Percentiles rank a stretch among this genome's conserved stretches.
These are phyloP conservation scores for Lodderomyces theae DNA, from an alignment of 1,139 yeast species.

Conservation along the genomic window DNA sequence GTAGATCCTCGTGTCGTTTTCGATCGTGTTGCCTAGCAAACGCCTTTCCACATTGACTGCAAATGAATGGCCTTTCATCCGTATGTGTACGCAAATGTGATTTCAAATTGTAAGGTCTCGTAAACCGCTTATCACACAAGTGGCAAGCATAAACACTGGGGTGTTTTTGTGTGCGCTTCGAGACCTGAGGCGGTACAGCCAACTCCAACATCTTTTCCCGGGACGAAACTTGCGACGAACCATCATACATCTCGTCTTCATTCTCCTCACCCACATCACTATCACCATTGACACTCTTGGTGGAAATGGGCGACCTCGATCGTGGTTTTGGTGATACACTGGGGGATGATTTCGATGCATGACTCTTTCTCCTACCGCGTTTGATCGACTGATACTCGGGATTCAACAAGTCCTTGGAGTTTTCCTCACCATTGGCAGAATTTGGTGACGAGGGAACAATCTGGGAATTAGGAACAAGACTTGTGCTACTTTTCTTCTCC, in stretches of 20 bases:
- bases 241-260: slow-evolving; percentile 14
- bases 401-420: slow-evolving; percentile 21
- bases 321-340: slow-evolving; percentile 18
- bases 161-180: slow-evolving; percentile 65
- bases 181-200: slow-evolving; percentile 50
- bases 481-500: slow-evolving; percentile 1
- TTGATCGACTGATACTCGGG: slow-evolving; percentile 34
- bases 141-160: slow-evolving; percentile 82
- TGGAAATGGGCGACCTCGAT: slow-evolving; percentile 14
- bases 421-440: slow-evolving; percentile 4
- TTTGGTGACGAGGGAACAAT: slow-evolving; percentile 15
- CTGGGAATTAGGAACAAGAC: slow-evolving; percentile 21
- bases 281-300: slow-evolving; percentile 7
- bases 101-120: slow-evolving; percentile 88
- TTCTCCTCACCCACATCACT: slow-evolving; percentile 18
- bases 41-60: slow-evolving; percentile 86
- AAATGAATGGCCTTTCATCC: slow-evolving; percentile 86
- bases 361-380: slow-evolving; percentile 33
- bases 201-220: slow-evolving; percentile 64
- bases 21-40: slow-evolving; percentile 96
- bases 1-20: slow-evolving; percentile 90
- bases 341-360: slow-evolving; percentile 21
- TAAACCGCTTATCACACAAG: slow-evolving; percentile 80
- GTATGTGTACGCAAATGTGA: slow-evolving; percentile 93
- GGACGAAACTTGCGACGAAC: slow-evolving; percentile 21